Conservation (phyloP, 164 flowering plant species). For the Malania oleifera region DNA sequence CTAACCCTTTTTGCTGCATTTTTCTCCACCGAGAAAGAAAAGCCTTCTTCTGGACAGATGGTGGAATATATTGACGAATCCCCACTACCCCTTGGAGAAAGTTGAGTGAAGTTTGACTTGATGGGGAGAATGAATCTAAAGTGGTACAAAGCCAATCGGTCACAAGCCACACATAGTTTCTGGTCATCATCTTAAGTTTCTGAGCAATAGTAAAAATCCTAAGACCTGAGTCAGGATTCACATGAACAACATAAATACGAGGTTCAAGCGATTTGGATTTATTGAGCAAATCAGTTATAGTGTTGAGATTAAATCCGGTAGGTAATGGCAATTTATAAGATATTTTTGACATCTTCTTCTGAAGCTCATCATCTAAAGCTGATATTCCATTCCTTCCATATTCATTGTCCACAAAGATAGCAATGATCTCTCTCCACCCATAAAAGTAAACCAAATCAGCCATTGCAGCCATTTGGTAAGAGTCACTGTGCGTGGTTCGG, state of each 20-base stretch:
- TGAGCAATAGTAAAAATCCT: conserved; percentile 46
- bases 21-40: conserved; percentile 42
- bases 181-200: conserved; percentile 56
- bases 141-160: conserved; percentile 76
- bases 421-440: conserved; percentile 66
- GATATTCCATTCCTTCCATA: conserved; percentile 70
- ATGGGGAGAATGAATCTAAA: conserved; percentile 41
- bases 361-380: conserved; percentile 51
- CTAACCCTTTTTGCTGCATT: conserved; percentile 26
- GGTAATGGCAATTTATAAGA: conserved; percentile 45
- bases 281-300: conserved; percentile 31
- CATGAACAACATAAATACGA: conserved; percentile 77
- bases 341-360: conserved; percentile 27
- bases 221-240: conserved; percentile 46
- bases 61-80: conserved; percentile 55
- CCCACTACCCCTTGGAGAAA: conserved; percentile 53
- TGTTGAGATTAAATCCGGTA: conserved; percentile 16
- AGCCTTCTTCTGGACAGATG: conserved; percentile 33
- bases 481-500: conserved; percentile 56
- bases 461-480: conserved; percentile 72
- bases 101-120: conserved; percentile 15
- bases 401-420: conserved; percentile 59
- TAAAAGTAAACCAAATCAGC: conserved; percentile 53
- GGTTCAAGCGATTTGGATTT: conserved; percentile 38
- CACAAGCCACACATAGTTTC: conserved; percentile 65